Conservation (phyloP, 1,284 basidiomycete species). For the Inonotus obliquus region DNA sequence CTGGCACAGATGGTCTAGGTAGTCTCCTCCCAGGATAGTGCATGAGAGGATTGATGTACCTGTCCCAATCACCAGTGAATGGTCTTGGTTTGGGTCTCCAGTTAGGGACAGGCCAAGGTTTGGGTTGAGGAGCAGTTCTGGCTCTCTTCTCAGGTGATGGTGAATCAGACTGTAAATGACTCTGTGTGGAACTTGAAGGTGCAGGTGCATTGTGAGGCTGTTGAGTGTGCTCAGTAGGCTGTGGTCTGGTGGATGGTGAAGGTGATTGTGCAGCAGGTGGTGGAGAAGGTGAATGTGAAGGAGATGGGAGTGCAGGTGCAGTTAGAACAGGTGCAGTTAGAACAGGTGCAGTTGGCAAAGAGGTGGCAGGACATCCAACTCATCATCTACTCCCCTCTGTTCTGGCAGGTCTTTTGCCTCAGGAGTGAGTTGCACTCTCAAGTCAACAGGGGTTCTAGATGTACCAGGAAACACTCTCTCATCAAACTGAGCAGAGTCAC, state of each 20-base stretch:
- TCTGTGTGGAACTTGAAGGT: background rate
- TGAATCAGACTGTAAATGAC: too few species aligned
- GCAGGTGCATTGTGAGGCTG: too few species aligned
- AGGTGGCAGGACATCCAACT: background rate
- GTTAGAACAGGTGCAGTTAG: background rate
- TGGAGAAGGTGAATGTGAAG: background rate
- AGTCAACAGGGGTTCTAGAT: background rate
- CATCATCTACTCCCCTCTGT: background rate
- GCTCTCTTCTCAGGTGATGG: too few species aligned
- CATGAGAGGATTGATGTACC: too few species aligned
- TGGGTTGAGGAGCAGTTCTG: too few species aligned
- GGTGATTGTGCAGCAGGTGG: background rate
- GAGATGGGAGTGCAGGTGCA: background rate
- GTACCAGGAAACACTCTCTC: constrained; percentile 27
- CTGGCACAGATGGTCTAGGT: too few species aligned
- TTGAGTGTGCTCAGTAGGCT: too few species aligned
- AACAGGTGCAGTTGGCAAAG: background rate
- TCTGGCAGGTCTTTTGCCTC: background rate
- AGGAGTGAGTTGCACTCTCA: background rate
- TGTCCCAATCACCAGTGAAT: too few species aligned
- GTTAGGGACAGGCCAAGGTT: too few species aligned
- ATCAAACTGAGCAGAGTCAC: constrained; percentile 26
- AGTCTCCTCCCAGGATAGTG: too few species aligned
- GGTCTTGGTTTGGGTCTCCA: too few species aligned
- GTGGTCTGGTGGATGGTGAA: too few species aligned